These are phyloP conservation scores for Nicotiana obtusifolia DNA, from an alignment of 257 asterid species.

Conservation along the genomic window DNA sequence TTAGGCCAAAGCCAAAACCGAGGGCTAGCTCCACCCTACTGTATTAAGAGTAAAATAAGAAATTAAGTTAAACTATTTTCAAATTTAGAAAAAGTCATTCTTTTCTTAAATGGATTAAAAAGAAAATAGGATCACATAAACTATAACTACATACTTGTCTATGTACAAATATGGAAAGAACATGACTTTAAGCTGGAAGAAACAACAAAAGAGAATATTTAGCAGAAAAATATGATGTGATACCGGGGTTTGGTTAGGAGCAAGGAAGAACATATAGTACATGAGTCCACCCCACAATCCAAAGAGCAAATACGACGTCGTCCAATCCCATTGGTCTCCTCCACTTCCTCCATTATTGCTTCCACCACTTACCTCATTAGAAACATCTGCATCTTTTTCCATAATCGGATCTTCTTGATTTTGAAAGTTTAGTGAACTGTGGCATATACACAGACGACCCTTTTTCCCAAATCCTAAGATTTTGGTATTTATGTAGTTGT, in stretches of 20 bases:
- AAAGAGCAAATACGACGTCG: slow-evolving; percentile 72
- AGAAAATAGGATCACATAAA: no score
- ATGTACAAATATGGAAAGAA: neutral
- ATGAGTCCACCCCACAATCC: slow-evolving; percentile 75
- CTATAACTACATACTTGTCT: no score
- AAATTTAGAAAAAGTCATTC: no score
- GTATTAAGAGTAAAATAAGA: no score
- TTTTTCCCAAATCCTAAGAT: neutral
- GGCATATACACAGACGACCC: slow-evolving; percentile 28
- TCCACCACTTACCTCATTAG: slow-evolving; percentile 21
- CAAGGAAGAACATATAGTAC: slow-evolving; percentile 68
- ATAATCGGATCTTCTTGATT: slow-evolving; percentile 40
- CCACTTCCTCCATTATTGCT: slow-evolving; percentile 24
- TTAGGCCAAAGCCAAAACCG: no score
- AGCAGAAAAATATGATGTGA: neutral
- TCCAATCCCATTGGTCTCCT: slow-evolving; percentile 76
- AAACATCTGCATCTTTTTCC: slow-evolving; percentile 24
- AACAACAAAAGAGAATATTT: neutral
- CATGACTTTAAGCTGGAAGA: neutral
- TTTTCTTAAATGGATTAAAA: no score
- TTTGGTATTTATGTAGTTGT: neutral
- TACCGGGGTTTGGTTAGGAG: slow-evolving; percentile 95
- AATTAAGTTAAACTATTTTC: no score
- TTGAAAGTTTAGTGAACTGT: slow-evolving; percentile 35
- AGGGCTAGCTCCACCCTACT: no score